A percentile compares a stretch with the other conserved stretches of the same genome.
Conservation (phyloP, 1,284 basidiomycete species). For the Sanghuangporus weigelae region DNA sequence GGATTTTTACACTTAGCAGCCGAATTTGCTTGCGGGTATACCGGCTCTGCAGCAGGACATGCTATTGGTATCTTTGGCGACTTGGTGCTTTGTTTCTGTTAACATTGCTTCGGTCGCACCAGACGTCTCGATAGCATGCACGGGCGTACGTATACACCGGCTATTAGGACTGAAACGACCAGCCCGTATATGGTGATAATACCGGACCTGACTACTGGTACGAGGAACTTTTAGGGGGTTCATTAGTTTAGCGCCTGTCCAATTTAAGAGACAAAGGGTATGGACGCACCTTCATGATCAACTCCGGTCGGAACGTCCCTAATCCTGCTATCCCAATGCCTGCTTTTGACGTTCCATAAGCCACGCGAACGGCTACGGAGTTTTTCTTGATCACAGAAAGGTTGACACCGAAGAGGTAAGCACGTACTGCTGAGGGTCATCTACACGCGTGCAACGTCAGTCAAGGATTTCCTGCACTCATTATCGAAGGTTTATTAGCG, state of each 20-base stretch:
- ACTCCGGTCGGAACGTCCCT: slow-evolving; percentile 90
- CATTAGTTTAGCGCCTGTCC: neutral
- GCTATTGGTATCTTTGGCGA: too few species aligned
- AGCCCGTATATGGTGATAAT: slow-evolving; percentile 76
- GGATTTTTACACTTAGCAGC: too few species aligned
- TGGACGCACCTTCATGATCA: slow-evolving; percentile 89
- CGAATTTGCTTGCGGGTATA: too few species aligned
- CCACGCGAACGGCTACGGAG: slow-evolving; percentile 79
- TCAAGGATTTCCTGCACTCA: slow-evolving; percentile 11
- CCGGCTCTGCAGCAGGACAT: too few species aligned
- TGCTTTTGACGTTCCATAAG: slow-evolving; percentile 95
- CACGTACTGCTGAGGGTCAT: slow-evolving; percentile 84
- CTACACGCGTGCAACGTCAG: slow-evolving; percentile 32
- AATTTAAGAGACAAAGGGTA: neutral
- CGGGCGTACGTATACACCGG: too few species aligned
- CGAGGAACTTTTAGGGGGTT: slow-evolving; percentile 41
- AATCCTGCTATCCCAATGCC: slow-evolving; percentile 98
- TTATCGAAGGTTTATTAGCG: slow-evolving; percentile 2
- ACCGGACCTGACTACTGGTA: slow-evolving; percentile 60
- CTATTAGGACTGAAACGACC: slow-evolving; percentile 88
- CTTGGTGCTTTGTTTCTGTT: too few species aligned
- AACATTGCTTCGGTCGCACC: too few species aligned
- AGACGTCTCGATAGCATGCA: too few species aligned
- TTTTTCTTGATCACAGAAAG: slow-evolving; percentile 5
- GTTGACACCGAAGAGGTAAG: slow-evolving; percentile 1